Evolutionary conservation across 805 yeast genomes (phyloP).

Genomic region (Cyberlindnera galapagoensis): DNA sequence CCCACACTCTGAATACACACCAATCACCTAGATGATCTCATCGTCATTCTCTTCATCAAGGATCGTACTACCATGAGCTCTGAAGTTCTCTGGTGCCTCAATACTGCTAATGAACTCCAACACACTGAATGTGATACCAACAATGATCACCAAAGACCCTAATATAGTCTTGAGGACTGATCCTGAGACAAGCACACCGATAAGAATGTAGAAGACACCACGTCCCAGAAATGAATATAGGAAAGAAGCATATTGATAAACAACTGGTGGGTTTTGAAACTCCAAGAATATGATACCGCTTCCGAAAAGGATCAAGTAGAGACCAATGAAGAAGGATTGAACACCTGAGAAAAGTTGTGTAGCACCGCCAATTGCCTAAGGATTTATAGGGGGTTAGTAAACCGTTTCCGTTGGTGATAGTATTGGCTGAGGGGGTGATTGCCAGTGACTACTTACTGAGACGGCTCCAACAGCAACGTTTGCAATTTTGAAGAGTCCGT

Average conservation of each 20-base stretch:
- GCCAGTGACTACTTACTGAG: slow-evolving; percentile 17
- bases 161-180: slow-evolving; percentile 50
- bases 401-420: neutral
- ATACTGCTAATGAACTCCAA: slow-evolving; percentile 71
- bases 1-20: too few species aligned
- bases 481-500: slow-evolving; percentile 29
- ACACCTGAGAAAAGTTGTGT: slow-evolving; percentile 29
- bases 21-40: slow-evolving; percentile 26
- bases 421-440: slow-evolving; percentile 10
- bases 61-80: slow-evolving; percentile 38
- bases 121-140: slow-evolving; percentile 53
- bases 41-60: slow-evolving; percentile 32
- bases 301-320: slow-evolving; percentile 53
- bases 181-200: slow-evolving; percentile 45
- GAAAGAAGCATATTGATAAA: slow-evolving; percentile 58
- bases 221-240: slow-evolving; percentile 65
- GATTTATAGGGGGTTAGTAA: neutral
- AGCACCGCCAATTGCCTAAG: slow-evolving; percentile 20
- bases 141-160: slow-evolving; percentile 49
- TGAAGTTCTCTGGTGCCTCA: slow-evolving; percentile 81
- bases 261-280: slow-evolving; percentile 44
- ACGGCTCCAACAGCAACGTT: slow-evolving; percentile 48
- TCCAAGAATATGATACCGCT: slow-evolving; percentile 42
- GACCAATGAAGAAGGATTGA: slow-evolving; percentile 45
- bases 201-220: slow-evolving; percentile 50